Conservation (phyloP, 345 rosid genomes). For the Brassica napus region Da-Ae NC_063440.1:18958501-18959000, state of each 20-base stretch:
- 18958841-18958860: slow-evolving; percentile 1
- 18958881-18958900: slow-evolving; percentile 1
- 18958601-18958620: slow-evolving; percentile 85
- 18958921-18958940: slow-evolving; percentile 87
- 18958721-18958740: slow-evolving; percentile 9
- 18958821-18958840: slow-evolving; percentile 58
- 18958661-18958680: slow-evolving; percentile 4
- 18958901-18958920: slow-evolving; percentile 14
- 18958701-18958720: neutral
- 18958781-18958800: slow-evolving; percentile 83
- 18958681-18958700: slow-evolving; percentile 4
- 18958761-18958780: slow-evolving; percentile 81
- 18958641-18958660: slow-evolving; percentile 2
- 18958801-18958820: slow-evolving; percentile 68
- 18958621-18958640: slow-evolving; percentile 75
- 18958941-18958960: slow-evolving; percentile 81
- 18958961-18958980: slow-evolving; percentile 96
- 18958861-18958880: neutral
- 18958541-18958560: slow-evolving; percentile 81
- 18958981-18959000: slow-evolving; percentile 97
- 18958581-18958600: slow-evolving; percentile 87
- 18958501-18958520: slow-evolving; percentile 78
- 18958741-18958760: slow-evolving; percentile 38
- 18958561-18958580: slow-evolving; percentile 84
- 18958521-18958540: slow-evolving; percentile 82